Evolutionary conservation across 2,329 filamentous ascomycete species (phyloP).

Genomic region (Neofusicoccum parvum): DNA sequence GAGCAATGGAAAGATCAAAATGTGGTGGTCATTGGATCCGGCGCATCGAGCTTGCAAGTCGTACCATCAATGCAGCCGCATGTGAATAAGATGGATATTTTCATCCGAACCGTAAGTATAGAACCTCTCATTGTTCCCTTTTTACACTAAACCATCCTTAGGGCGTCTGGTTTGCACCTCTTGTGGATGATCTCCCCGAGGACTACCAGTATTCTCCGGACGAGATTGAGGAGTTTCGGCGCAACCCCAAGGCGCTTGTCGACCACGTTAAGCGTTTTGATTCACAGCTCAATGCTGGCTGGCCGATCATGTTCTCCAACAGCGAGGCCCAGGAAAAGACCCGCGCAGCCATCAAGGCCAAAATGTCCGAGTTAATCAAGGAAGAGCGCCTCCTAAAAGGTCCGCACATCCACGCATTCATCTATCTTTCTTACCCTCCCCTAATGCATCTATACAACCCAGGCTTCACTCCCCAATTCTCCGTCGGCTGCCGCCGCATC

Average conservation of each 20-base stretch:
- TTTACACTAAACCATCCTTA: no score
- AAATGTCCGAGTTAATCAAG: conserved; percentile 56
- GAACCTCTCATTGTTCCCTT: no score
- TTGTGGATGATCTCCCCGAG: conserved; percentile 49
- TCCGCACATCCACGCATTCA: no score
- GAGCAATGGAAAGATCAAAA: conserved; percentile 46
- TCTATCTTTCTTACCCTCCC: no score
- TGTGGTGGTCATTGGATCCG: conserved; percentile 50
- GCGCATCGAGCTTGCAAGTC: conserved; percentile 50
- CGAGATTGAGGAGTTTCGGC: conserved; percentile 46
- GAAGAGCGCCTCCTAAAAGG: conserved; percentile 50
- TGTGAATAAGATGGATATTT: conserved; percentile 49
- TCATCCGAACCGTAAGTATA: conserved; percentile 41
- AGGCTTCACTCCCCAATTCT: conserved; percentile 51
- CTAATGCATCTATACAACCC: no score
- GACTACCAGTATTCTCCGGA: conserved; percentile 49
- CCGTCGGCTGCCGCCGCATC: conserved; percentile 49
- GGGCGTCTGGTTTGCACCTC: conserved; percentile 48
- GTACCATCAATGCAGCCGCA: conserved; percentile 52
- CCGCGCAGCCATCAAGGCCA: conserved; percentile 41
- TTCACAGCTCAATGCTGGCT: conserved; percentile 32
- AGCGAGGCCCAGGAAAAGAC: conserved; percentile 44
- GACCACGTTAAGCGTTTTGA: conserved; percentile 51
- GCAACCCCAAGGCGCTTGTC: conserved; percentile 44
- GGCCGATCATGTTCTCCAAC: conserved; percentile 42